Conservation (phyloP, 306 rosid genomes). For the Gastrolobium bilobum region DNA sequence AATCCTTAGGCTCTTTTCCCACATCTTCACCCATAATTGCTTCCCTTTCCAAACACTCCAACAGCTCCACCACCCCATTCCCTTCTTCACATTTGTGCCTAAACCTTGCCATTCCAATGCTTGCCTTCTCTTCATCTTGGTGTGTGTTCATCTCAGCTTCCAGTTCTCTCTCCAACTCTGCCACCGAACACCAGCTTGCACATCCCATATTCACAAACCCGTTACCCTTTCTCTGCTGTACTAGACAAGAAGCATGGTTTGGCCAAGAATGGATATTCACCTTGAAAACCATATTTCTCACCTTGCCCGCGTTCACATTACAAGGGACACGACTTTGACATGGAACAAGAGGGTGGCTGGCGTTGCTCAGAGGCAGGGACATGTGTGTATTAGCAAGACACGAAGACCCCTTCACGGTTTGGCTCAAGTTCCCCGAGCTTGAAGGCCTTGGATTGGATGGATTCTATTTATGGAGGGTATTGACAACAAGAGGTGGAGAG, state of each 20-base stretch:
- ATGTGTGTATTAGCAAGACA: conserved; percentile 22
- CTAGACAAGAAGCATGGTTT: background rate
- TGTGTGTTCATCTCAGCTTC: conserved; percentile 58
- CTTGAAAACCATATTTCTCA: background rate
- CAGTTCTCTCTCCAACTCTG: conserved; percentile 58
- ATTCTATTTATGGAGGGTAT: background rate
- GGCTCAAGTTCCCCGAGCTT: background rate
- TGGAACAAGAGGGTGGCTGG: conserved; percentile 6
- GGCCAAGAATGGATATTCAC: background rate
- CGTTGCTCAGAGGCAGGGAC: background rate
- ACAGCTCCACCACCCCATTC: conserved; percentile 63
- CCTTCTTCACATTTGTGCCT: conserved; percentile 64
- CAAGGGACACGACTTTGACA: conserved; percentile 3
- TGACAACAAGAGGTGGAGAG: too few species aligned
- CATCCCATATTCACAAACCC: conserved; percentile 43
- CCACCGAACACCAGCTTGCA: conserved; percentile 46
- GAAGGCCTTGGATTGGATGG: background rate
- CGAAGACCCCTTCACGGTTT: conserved; percentile 49
- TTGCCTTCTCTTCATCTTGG: conserved; percentile 50
- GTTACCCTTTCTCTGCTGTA: background rate
- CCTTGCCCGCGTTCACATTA: conserved; percentile 3
- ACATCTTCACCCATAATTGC: conserved; percentile 92
- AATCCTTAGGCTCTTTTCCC: conserved; percentile 78
- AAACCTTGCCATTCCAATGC: conserved; percentile 42
- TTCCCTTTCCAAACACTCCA: conserved; percentile 82